phyloP scores from a whole-genome alignment of 305 asterid species.

The Fraxinus dipetala region DNA sequence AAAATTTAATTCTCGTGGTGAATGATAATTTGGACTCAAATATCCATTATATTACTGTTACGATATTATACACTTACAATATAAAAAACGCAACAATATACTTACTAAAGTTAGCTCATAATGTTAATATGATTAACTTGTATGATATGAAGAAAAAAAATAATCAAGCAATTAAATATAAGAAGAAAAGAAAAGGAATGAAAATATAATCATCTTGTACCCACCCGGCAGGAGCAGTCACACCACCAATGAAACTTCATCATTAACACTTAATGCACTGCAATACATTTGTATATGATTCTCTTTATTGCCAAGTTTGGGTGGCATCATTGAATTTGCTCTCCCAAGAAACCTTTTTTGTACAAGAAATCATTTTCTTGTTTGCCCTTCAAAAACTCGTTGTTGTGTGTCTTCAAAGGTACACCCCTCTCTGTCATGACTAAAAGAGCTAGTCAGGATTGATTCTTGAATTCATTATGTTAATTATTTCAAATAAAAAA shows the following conservation, averaged over 20 bases:
- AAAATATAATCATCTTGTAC: not conserved
- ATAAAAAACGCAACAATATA: too few relatives aligned
- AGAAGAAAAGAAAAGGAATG: not conserved
- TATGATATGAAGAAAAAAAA: too few relatives aligned
- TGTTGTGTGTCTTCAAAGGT: not conserved
- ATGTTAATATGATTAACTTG: too few relatives aligned
- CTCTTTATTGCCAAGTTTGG: not conserved
- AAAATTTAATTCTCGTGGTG: too few relatives aligned
- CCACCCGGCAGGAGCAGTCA: not conserved
- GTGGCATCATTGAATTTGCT: not conserved
- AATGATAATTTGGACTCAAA: too few relatives aligned
- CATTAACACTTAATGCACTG: not conserved
- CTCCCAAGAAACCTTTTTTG: not conserved
- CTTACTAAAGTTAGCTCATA: too few relatives aligned
- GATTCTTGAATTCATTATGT: not conserved
- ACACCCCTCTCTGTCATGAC: not conserved
- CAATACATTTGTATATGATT: not conserved
- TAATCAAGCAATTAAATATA: too few relatives aligned
- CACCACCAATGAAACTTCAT: not conserved
- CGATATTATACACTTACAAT: too few relatives aligned
- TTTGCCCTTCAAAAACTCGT: not conserved
- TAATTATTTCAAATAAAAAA: not conserved
- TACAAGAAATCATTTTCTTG: not conserved
- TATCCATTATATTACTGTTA: too few relatives aligned
- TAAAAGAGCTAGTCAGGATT: not conserved